Evolutionary conservation across 2,329 filamentous ascomycete genomes (phyloP).

Genomic region (Dothistroma pini): DNA sequence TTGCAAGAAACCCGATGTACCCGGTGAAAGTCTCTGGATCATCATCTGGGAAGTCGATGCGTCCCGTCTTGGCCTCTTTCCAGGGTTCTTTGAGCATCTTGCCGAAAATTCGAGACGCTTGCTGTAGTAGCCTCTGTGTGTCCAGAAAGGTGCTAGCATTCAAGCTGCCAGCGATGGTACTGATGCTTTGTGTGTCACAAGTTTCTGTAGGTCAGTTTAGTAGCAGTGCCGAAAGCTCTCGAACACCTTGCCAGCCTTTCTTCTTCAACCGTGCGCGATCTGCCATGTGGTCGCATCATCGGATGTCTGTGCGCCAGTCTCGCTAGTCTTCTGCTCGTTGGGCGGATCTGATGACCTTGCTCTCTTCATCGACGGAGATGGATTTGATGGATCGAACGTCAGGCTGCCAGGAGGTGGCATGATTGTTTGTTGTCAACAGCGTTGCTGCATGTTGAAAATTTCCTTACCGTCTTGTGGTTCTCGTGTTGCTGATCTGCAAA

Average conservation of each 20-base stretch:
- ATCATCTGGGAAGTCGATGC: conserved; percentile 11
- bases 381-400: no score
- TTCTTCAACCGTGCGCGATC: no score
- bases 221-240: accelerated
- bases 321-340: no score
- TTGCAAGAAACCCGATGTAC: conserved; percentile 21
- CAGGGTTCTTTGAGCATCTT: conserved; percentile 12
- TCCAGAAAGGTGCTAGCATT: not conserved
- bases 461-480: no score
- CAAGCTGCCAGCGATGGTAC: not conserved
- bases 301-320: no score
- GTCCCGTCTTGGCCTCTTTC: conserved; percentile 11
- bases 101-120: conserved; percentile 16
- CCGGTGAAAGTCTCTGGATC: conserved; percentile 4
- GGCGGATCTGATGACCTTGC: no score
- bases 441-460: no score
- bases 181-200: not conserved
- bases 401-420: no score
- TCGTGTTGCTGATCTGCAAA: no score
- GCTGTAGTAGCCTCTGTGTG: not conserved
- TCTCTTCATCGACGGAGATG: no score
- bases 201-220: not conserved
- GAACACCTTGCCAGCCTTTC: not conserved
- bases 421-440: no score
- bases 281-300: no score